Evolutionary conservation across 257 asterid species (phyloP), one percentile per base, ranked within the genome.

Genomic region (Lantana camara): DNA sequence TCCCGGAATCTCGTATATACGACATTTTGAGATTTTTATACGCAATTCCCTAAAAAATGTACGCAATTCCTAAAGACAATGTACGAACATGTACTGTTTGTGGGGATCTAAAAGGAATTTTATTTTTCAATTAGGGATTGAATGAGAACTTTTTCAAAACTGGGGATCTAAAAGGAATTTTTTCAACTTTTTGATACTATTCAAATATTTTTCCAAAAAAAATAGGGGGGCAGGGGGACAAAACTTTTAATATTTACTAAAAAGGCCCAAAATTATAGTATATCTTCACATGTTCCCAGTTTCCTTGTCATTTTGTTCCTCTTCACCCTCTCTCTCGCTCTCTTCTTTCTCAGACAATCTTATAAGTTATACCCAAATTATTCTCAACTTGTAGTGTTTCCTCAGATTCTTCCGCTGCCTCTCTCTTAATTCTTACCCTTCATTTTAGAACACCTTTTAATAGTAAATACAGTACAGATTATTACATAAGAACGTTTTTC

Each of bases 371-470:
- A 63, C 49, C 32, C 60, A 20, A 37, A 19, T 16, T 9, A 14
- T 53, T 27, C 60, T 37, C 38, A 21, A 55, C 66, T 35, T 7
- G 10, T 38, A 16, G 19, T 29, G 30, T 23, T 57, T 30, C 64
- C 37, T 16, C 69, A 16, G 19, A 19, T 30, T 23, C 16, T 6
- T 49, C 21, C 35, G 3, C 11, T 41, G 5, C 21, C 63, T 58
- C 62, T 57, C 67, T 40, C 66, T 57, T 8, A 69, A 41, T 53
- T 62, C 47, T 45, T 12, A 45, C 70, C 75, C 46, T 47, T 37
- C 75, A 55, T 71, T 35, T 48, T 13, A 55, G 16, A 19, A 16
- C 63, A 37, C 45, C 62, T 64, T 49, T 40, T 37, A 16, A 35
- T 37, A 71, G 66, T 22, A 34, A 37, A 55, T n/a, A 19, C 20